Conservation (phyloP, 805 yeast species). For the Candida qinlingensis region DNA sequence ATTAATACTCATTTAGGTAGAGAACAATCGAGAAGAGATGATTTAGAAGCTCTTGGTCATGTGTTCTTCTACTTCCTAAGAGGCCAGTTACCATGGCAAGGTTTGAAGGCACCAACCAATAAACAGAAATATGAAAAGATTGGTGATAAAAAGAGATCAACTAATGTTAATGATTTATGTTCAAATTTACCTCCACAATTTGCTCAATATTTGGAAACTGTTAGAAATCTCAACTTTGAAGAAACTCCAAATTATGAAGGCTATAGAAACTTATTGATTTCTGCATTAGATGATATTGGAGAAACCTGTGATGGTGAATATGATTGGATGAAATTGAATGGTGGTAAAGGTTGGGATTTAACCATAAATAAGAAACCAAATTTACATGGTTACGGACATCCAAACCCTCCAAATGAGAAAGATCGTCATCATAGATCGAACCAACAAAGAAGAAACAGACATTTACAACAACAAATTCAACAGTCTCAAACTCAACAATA, state of each 20-base stretch:
- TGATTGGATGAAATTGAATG: slow-evolving; percentile 78
- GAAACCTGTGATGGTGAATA: slow-evolving; percentile 61
- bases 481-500: slow-evolving; percentile 18
- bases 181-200: slow-evolving; percentile 66
- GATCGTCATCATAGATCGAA: slow-evolving; percentile 23
- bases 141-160: slow-evolving; percentile 72
- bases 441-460: slow-evolving; percentile 26
- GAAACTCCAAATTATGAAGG: slow-evolving; percentile 77
- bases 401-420: slow-evolving; percentile 41
- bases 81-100: slow-evolving; percentile 87
- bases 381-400: slow-evolving; percentile 77
- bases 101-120: slow-evolving; percentile 83
- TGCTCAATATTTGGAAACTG: slow-evolving; percentile 67
- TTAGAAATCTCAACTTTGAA: slow-evolving; percentile 65
- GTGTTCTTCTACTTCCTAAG: slow-evolving; percentile 74
- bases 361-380: slow-evolving; percentile 71
- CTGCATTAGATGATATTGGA: slow-evolving; percentile 51
- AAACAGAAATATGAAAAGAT: slow-evolving; percentile 79
- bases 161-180: slow-evolving; percentile 55
- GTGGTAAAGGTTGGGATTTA: slow-evolving; percentile 81
- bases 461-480: slow-evolving; percentile 23
- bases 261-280: slow-evolving; percentile 54
- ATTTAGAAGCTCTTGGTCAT: slow-evolving; percentile 76
- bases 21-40: slow-evolving; percentile 81
- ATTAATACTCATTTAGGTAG: slow-evolving; percentile 84